Conservation (phyloP, 1,139 yeast genomes). For the Saccharomyces hybrid region DNA sequence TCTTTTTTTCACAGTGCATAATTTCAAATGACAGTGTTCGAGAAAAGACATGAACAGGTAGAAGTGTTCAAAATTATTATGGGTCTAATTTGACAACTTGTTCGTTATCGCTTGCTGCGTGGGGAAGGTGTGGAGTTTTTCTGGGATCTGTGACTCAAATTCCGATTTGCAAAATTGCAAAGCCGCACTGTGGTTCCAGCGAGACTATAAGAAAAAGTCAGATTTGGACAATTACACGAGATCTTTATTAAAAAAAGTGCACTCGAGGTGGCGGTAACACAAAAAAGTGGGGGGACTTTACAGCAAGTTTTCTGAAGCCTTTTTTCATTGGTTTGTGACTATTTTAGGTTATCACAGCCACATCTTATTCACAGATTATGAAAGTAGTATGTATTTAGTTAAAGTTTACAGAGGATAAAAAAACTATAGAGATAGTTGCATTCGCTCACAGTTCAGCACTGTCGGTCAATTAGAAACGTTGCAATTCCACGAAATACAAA, state of each 20-base stretch:
- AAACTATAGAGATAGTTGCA: background rate
- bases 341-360: background rate
- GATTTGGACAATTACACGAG: background rate
- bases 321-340: background rate
- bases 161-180: background rate
- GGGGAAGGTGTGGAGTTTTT: background rate
- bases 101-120: background rate
- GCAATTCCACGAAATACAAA: background rate
- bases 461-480: background rate
- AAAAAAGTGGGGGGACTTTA: background rate
- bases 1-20: too few relatives aligned
- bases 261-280: background rate
- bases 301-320: background rate
- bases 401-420: background rate
- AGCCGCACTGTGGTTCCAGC: background rate
- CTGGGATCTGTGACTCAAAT: background rate
- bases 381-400: background rate
- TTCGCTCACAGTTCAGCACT: background rate
- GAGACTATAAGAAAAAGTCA: background rate
- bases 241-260: background rate
- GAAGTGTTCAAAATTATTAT: background rate
- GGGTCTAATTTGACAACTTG: background rate
- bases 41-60: background rate
- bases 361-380: background rate
- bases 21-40: background rate